Percentiles rank a stretch among this genome's conserved stretches.
phyloP scores from a whole-genome alignment of 2,329 filamentous ascomycete species.

The Neonectria sp. region DNA sequence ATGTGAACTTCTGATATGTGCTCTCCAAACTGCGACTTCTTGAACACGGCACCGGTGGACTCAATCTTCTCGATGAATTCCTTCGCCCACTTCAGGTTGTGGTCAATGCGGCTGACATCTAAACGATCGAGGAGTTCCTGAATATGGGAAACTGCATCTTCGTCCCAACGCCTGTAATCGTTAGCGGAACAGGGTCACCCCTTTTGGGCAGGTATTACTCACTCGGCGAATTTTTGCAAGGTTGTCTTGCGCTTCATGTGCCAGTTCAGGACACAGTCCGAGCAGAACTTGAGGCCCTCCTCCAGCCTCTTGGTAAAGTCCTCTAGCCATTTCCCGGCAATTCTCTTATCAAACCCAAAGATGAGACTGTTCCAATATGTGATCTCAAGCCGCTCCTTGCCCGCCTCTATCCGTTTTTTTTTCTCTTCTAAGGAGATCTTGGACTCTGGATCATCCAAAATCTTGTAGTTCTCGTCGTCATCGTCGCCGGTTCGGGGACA shows the following conservation, averaged over 20 bases:
- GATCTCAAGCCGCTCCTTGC: conserved; percentile 69
- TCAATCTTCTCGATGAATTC: conserved; percentile 69
- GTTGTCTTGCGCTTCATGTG: conserved; percentile 77
- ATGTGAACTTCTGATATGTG: conserved; percentile 75
- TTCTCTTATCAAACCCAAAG: conserved; percentile 75
- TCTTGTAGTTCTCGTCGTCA: conserved; percentile 73
- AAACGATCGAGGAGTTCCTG: conserved; percentile 70
- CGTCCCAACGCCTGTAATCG: conserved; percentile 59
- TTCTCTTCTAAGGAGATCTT: conserved; percentile 67
- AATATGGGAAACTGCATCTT: conserved; percentile 67
- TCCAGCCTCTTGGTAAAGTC: conserved; percentile 73
- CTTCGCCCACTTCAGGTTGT: conserved; percentile 71
- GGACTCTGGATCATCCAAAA: conserved; percentile 64
- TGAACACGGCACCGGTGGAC: conserved; percentile 62
- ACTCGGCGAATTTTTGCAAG: conserved; percentile 74
- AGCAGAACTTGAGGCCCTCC: conserved; percentile 73
- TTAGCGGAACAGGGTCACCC: conserved; percentile 38
- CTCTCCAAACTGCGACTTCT: conserved; percentile 62
- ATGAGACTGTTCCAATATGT: conserved; percentile 79
- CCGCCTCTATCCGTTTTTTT: conserved; percentile 67
- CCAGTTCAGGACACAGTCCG: conserved; percentile 81
- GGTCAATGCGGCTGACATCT: conserved; percentile 74
- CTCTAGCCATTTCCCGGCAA: conserved; percentile 71
- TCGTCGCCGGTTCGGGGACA: conserved; percentile 76
- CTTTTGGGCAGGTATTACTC: conserved; percentile 44